Evolutionary conservation across 2,329 filamentous ascomycete species (phyloP).

Genomic region (Beauveria sp.): DNA sequence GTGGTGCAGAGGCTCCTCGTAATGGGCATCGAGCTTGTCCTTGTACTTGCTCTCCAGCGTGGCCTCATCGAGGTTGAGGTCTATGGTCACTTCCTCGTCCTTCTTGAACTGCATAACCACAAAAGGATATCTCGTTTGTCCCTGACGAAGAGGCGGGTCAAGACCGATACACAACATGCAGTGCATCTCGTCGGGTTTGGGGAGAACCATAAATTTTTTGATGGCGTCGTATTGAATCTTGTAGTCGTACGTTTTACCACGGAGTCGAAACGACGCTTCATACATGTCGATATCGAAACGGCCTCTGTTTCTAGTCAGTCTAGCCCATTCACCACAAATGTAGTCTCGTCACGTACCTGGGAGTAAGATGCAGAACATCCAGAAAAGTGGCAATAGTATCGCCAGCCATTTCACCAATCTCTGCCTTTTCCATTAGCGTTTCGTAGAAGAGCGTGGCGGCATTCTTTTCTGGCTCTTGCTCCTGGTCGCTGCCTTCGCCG

Average conservation of each 20-base stretch:
- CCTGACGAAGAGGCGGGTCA: constrained; percentile 90
- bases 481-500: constrained; percentile 48
- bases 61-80: constrained; percentile 92
- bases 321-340: background rate
- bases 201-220: constrained; percentile 98
- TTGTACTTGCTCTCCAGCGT: constrained; percentile 78
- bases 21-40: constrained; percentile 79
- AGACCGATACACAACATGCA: constrained; percentile 91
- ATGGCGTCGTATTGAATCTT: constrained; percentile 98
- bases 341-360: constrained; percentile 49
- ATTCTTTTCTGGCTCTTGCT: constrained; percentile 76
- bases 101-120: constrained; percentile 98
- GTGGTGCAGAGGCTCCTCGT: constrained; percentile 87
- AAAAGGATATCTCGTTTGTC: constrained; percentile 96
- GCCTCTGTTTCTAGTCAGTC: constrained; percentile 54
- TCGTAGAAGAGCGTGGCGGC: constrained; percentile 98
- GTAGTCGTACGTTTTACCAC: constrained; percentile 99
- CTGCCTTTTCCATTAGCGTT: constrained; percentile 94
- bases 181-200: constrained; percentile 97
- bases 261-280: constrained; percentile 91
- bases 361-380: constrained; percentile 93
- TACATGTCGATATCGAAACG: constrained; percentile 99
- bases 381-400: constrained; percentile 97
- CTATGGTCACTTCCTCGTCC: constrained; percentile 93
- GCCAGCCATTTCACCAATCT: constrained; percentile 98